phyloP scores from a whole-genome alignment of 1,284 basidiomycete species.

The Trichosporon inkin region DNA sequence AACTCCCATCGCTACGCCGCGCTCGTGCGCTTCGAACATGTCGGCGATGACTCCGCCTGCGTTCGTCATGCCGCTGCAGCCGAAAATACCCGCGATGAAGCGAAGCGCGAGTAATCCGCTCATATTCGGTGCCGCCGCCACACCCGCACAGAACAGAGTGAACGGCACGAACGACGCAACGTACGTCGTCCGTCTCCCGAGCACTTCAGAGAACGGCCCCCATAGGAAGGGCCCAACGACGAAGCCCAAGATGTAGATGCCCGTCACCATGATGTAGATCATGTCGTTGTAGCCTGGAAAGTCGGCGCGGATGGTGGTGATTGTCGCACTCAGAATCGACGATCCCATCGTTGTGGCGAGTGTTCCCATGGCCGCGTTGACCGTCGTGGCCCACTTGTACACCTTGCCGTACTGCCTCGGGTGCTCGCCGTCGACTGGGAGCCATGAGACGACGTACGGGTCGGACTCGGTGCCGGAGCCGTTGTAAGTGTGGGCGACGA shows the following conservation, averaged over 20 bases:
- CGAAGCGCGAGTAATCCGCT: conserved; percentile 50
- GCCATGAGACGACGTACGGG: conserved; percentile 45
- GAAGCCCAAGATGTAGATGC: conserved; percentile 15
- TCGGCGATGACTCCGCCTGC: conserved; percentile 51
- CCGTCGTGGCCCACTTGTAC: conserved; percentile 37
- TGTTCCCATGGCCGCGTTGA: conserved; percentile 23
- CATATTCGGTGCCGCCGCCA: conserved; percentile 46
- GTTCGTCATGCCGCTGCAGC: conserved; percentile 50
- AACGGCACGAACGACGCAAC: conserved; percentile 47
- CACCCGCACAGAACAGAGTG: conserved; percentile 50
- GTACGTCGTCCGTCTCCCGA: conserved; percentile 44
- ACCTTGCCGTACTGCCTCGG: conserved; percentile 23
- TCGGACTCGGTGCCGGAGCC: conserved; percentile 40
- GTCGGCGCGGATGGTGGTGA: conserved; percentile 21
- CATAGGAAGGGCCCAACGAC: conserved; percentile 24
- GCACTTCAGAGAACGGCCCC: conserved; percentile 35
- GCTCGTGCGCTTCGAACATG: conserved; percentile 45
- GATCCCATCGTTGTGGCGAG: conserved; percentile 27
- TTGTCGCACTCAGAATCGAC: conserved; percentile 32
- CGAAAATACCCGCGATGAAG: conserved; percentile 50
- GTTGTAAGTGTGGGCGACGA: neutral
- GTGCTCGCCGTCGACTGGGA: conserved; percentile 32
- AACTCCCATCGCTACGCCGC: conserved; percentile 52
- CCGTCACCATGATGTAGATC: conserved; percentile 28
- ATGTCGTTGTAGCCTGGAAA: conserved; percentile 29